Conservation (phyloP, 306 rosid genomes). For the Cucumis melo region DNA sequence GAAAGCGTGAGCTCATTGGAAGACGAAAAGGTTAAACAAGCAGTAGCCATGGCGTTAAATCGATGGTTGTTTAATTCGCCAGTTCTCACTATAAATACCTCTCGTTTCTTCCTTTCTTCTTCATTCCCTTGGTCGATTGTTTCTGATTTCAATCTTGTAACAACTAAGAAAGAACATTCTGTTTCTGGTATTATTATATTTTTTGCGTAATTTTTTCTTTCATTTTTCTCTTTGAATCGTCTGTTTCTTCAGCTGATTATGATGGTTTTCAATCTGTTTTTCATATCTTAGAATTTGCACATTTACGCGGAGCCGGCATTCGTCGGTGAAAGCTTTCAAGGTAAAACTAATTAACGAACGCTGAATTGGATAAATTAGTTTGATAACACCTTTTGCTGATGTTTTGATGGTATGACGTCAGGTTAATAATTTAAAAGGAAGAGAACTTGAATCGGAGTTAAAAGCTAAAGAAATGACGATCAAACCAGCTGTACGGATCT, state of each 20-base stretch:
- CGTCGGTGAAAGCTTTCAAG: slow-evolving; percentile 27
- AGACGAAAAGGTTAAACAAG: neutral
- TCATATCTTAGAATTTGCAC: slow-evolving; percentile 40
- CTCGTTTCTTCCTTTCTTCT: neutral
- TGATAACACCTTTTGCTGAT: neutral
- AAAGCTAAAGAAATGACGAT: slow-evolving; percentile 50
- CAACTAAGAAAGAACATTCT: neutral
- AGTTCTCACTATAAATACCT: slow-evolving; percentile 47
- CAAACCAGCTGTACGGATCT: slow-evolving; percentile 41
- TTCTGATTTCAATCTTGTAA: neutral
- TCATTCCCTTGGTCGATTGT: slow-evolving; percentile 9
- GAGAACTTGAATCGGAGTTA: neutral
- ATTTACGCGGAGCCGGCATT: slow-evolving; percentile 8
- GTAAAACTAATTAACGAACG: slow-evolving; percentile 13
- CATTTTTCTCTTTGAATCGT: neutral
- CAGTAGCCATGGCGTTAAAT: slow-evolving; percentile 38
- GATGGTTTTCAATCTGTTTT: slow-evolving; percentile 2
- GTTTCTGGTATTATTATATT: slow-evolving; percentile 35
- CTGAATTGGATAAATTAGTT: neutral
- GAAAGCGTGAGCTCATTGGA: neutral
- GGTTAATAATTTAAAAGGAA: neutral
- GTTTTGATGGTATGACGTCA: neutral
- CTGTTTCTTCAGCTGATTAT: slow-evolving; percentile 15
- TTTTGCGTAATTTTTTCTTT: neutral
- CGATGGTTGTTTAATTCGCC: slow-evolving; percentile 6